Evolutionary conservation across 225 moss, liverwort and hornwort genomes (phyloP).

Genomic region (Physcomitrium patens): DNA sequence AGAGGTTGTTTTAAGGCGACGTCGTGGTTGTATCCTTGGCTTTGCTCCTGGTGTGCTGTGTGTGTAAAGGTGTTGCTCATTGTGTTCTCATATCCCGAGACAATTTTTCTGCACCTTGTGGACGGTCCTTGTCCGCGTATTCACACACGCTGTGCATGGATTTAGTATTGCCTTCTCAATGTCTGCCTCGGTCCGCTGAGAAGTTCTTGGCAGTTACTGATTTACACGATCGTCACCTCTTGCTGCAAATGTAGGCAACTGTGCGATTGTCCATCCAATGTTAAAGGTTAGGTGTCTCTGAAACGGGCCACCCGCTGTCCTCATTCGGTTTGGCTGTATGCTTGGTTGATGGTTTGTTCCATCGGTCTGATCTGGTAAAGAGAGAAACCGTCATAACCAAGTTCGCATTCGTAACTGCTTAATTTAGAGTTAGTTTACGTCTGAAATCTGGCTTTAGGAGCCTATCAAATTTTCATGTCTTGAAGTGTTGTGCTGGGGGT

Average conservation of each 20-base stretch:
- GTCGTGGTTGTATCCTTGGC: background rate
- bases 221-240: background rate
- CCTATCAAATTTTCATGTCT: background rate
- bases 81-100: background rate
- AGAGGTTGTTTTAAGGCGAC: background rate
- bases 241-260: background rate
- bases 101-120: background rate
- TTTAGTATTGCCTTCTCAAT: background rate
- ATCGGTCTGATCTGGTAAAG: too few relatives aligned
- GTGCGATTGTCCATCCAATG: background rate
- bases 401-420: background rate
- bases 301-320: background rate
- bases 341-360: background rate
- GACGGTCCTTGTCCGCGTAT: background rate
- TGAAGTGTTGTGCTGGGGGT: background rate
- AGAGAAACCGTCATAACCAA: too few relatives aligned
- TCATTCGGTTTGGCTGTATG: background rate
- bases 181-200: background rate
- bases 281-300: background rate
- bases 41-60: constrained; percentile 4
- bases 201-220: too few relatives aligned
- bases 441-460: background rate
- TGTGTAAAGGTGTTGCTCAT: too few relatives aligned
- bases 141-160: background rate
- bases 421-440: background rate